These are phyloP conservation scores for Ophiostoma piceae DNA, from an alignment of 2,329 filamentous ascomycete genomes.

Conservation along the genomic window DNA sequence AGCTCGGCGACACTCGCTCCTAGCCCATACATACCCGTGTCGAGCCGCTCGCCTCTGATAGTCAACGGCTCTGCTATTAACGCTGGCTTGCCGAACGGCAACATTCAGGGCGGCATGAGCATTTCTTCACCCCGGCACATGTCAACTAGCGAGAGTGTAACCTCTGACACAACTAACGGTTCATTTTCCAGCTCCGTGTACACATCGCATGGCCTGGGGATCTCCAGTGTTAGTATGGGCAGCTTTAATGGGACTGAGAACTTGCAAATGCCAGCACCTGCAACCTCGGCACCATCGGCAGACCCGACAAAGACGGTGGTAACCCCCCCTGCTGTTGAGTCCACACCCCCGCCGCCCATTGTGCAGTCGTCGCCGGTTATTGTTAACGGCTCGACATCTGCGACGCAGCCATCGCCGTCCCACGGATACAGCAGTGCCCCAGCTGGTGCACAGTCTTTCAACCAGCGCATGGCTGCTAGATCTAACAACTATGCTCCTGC, in stretches of 20 bases:
- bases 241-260: not conserved
- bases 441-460: slow-evolving; percentile 29
- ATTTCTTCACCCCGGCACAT: slow-evolving; percentile 26
- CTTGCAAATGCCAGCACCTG: slow-evolving; percentile 16
- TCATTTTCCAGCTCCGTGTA: slow-evolving; percentile 30
- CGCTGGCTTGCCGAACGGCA: slow-evolving; percentile 25
- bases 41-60: slow-evolving; percentile 26
- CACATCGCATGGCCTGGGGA: slow-evolving; percentile 34
- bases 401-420: slow-evolving; percentile 20
- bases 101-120: not conserved
- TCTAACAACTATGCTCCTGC: slow-evolving; percentile 26
- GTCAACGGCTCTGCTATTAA: slow-evolving; percentile 35
- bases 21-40: slow-evolving; percentile 37
- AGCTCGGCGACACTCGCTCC: slow-evolving; percentile 40
- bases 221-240: slow-evolving; percentile 14
- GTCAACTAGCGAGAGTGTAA: slow-evolving; percentile 30
- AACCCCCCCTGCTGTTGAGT: slow-evolving; percentile 29
- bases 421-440: not conserved
- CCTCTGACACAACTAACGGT: slow-evolving; percentile 25
- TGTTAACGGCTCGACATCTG: slow-evolving; percentile 44
- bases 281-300: slow-evolving; percentile 16
- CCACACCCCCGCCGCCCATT: slow-evolving; percentile 20
- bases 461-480: slow-evolving; percentile 33
- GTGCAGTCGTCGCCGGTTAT: slow-evolving; percentile 45
- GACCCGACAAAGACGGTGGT: slow-evolving; percentile 20